Evolutionary conservation across 2,329 filamentous ascomycete genomes (phyloP), one percentile per base, ranked within the genome.

Genomic region (Orbilia blumenaviensis): DNA sequence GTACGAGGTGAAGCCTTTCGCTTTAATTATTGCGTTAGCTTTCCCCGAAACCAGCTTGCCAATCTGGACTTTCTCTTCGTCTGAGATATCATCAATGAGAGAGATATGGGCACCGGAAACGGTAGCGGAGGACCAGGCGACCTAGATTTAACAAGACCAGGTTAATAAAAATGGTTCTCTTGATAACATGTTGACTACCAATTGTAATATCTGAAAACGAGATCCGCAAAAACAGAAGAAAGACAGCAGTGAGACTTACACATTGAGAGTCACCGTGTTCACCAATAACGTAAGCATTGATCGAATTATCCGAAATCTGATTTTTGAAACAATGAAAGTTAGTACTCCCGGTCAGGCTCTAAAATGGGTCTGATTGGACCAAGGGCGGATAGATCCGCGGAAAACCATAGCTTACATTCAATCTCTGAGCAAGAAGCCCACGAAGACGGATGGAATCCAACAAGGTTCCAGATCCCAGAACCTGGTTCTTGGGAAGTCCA

Each of bases 251-350:
- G 16, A 42, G 50, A 64, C 72, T 69, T 64, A 76, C 80, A 36
- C 81, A 77, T 79, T 82, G 81, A 48, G 79, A 80, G 74, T 82
- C 81, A 42, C 81, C 81, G 58, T 82, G 81, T 79, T 82, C 81
- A 61, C 81, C 81, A 32, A 82, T 78, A 54, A 82, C 80, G 58
- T 81, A 78, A 62, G 81, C 81, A 77, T 82, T 80, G 61, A 82
- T 80, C 60, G 80, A 81, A 42, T 79, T 79, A 14, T 81, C 81
- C 64, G 79, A 79, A 21, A 82, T 79, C 78, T 78, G 61, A 79
- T 64, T 18, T 46, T 63, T 52, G 9, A 42, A 46, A 42, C 36
- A 46, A 48, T n/a, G 36, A 41, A 50, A 46, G 46, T 71, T 63
- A 71, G 56, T 38, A 23, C n/a, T 54, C 18, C 1, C 18, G 44